Conservation (phyloP, 495 filamentous ascomycete species). For the Penicillium robsamsonii region DNA sequence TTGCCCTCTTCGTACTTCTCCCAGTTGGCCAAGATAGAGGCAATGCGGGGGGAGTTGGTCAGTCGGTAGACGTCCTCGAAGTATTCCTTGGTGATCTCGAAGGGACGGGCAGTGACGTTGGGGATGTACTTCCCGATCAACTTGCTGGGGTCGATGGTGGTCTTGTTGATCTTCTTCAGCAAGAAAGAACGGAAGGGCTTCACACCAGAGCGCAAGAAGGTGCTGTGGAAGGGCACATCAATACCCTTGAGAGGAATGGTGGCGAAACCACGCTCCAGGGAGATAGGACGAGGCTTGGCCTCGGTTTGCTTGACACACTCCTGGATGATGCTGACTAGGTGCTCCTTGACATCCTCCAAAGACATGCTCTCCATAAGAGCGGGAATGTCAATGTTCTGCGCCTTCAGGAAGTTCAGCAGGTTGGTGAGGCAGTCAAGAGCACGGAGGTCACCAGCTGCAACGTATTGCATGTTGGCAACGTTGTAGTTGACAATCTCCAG, state of each 20-base stretch:
- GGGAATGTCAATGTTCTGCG: slow-evolving; percentile 94
- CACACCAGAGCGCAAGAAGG: slow-evolving; percentile 93
- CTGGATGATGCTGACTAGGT: slow-evolving; percentile 80
- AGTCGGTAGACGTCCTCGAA: slow-evolving; percentile 96
- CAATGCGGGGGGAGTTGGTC: slow-evolving; percentile 91
- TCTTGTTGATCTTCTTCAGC: slow-evolving; percentile 99
- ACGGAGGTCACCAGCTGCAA: slow-evolving; percentile 93
- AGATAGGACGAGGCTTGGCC: slow-evolving; percentile 80
- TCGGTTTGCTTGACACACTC: slow-evolving; percentile 82
- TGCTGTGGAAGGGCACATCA: slow-evolving; percentile 98
- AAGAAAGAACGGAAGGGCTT: slow-evolving; percentile 97
- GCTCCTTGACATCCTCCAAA: slow-evolving; percentile 76
- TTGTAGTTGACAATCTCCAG: slow-evolving; percentile 99
- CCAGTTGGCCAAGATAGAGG: slow-evolving; percentile 83
- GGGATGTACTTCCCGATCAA: slow-evolving; percentile 98
- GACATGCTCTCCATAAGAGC: slow-evolving; percentile 81
- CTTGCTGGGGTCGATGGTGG: slow-evolving; percentile 93
- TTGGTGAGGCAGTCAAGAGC: slow-evolving; percentile 92
- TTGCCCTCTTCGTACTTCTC: slow-evolving; percentile 59
- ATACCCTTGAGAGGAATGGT: slow-evolving; percentile 96
- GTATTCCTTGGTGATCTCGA: slow-evolving; percentile 95
- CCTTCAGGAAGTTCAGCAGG: slow-evolving; percentile 90
- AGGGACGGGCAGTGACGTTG: slow-evolving; percentile 93
- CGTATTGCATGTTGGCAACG: slow-evolving; percentile 97
- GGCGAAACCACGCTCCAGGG: slow-evolving; percentile 90